Evolutionary conservation across 352 stramenopile genomes (phyloP).

Genomic region (Globisporangium rhizosaccharum): DNA sequence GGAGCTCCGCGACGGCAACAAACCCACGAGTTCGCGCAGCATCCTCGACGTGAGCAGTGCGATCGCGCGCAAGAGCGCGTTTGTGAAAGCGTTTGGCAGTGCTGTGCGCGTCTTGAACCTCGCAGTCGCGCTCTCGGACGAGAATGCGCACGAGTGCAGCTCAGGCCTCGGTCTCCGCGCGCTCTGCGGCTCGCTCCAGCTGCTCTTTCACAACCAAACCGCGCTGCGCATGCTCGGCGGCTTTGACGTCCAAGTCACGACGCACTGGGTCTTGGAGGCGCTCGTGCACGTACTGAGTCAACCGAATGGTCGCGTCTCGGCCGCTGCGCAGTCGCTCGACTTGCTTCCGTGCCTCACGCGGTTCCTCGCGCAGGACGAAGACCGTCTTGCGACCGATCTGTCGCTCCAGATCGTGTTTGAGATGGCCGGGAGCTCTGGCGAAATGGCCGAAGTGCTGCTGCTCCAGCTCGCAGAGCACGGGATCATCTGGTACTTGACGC

Average conservation of each 20-base stretch:
- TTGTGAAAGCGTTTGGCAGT: slow-evolving; percentile 66
- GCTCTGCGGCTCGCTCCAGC: slow-evolving; percentile 65
- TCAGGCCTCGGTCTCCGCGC: slow-evolving; percentile 67
- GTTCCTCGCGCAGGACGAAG: slow-evolving; percentile 64
- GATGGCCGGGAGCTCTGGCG: slow-evolving; percentile 70
- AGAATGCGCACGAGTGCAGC: slow-evolving; percentile 71
- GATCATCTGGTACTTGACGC: slow-evolving; percentile 77
- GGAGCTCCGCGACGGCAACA: slow-evolving; percentile 58
- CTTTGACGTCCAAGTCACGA: slow-evolving; percentile 66
- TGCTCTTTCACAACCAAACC: slow-evolving; percentile 76
- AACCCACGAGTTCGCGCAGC: slow-evolving; percentile 9
- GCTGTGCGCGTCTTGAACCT: slow-evolving; percentile 76
- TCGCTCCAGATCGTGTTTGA: slow-evolving; percentile 79
- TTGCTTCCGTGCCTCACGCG: slow-evolving; percentile 73
- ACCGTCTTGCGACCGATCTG: slow-evolving; percentile 63
- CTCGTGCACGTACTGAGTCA: slow-evolving; percentile 80
- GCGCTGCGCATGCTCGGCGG: slow-evolving; percentile 38
- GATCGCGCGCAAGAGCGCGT: slow-evolving; percentile 51
- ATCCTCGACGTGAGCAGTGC: slow-evolving; percentile 48
- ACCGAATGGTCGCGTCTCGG: slow-evolving; percentile 72
- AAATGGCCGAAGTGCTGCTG: slow-evolving; percentile 80
- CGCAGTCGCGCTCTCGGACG: slow-evolving; percentile 62
- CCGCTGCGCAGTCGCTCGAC: slow-evolving; percentile 75
- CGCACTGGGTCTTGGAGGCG: slow-evolving; percentile 75
- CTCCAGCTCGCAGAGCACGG: slow-evolving; percentile 78